These are phyloP conservation scores for Botrytis deweyae DNA, from an alignment of 2,329 filamentous ascomycete species.

Conservation along the genomic window DNA sequence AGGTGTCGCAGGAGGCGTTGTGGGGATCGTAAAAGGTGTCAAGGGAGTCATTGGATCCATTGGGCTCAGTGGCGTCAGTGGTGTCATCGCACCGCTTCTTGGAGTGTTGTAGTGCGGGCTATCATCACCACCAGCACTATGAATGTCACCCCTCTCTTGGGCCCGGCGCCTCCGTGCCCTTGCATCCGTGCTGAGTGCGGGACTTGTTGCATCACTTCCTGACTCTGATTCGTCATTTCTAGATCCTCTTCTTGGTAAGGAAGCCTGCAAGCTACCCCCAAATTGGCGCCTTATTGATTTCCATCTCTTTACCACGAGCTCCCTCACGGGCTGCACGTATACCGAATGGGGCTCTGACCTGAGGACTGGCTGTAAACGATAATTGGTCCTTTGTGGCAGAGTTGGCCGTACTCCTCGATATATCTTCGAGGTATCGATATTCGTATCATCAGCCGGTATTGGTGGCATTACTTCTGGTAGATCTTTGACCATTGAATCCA, in stretches of 20 bases:
- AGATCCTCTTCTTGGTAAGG: slow-evolving; percentile 24
- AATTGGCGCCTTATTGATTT: slow-evolving; percentile 32
- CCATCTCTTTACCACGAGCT: slow-evolving; percentile 38
- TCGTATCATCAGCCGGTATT: slow-evolving; percentile 3
- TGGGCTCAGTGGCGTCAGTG: not conserved
- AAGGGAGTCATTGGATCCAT: slow-evolving; percentile 19
- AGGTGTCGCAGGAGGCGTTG: not conserved
- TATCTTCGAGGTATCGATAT: slow-evolving; percentile 13
- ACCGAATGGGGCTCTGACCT: slow-evolving; percentile 36
- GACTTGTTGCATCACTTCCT: slow-evolving; percentile 24
- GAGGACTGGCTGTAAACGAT: slow-evolving; percentile 32
- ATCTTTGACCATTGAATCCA: not conserved
- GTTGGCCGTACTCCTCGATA: slow-evolving; percentile 17
- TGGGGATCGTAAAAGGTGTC: not conserved
- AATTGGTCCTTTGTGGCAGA: slow-evolving; percentile 21
- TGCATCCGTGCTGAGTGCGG: slow-evolving; percentile 28
- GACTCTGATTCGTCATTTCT: slow-evolving; percentile 21
- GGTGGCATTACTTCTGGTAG: not conserved
- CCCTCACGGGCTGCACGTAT: slow-evolving; percentile 37
- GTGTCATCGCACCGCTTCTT: slow-evolving; percentile 23
- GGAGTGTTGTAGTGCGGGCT: slow-evolving; percentile 32
- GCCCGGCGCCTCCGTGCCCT: slow-evolving; percentile 32
- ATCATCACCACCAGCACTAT: slow-evolving; percentile 33
- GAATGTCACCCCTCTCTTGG: slow-evolving; percentile 36
- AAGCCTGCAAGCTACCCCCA: slow-evolving; percentile 32